Base-by-base conservation (phyloP, 2,329 filamentous ascomycete species). In the Akanthomyces dipterigenus region DNA sequence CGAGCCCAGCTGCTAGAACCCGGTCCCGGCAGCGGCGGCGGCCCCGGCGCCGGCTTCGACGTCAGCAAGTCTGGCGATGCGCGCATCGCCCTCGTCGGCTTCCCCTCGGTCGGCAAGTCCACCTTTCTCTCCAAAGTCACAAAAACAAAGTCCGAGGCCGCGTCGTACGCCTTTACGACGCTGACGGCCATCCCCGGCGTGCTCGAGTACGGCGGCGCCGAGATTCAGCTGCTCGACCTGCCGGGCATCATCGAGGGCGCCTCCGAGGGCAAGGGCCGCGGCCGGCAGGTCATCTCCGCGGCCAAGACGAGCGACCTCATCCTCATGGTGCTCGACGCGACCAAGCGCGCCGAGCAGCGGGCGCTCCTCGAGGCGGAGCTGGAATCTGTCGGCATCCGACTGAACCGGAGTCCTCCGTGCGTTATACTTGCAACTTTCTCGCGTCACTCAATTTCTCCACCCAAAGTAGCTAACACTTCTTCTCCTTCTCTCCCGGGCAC, bases 121-220 rank as follows among this genome's bases (percentile, higher is more conserved):
- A 99, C 95, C 0, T 98, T 99, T 72, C 75, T 99, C n/a, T 97
- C 93, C 54, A 97, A 98, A 72, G 96, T 99, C 73, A 99, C 95
- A 55, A 98, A 96, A 78, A 99, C 96, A 43, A 92, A 91, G 71
- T 96, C 92, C 55, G 93, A 97, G 74, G 92, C 97, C 31, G 95
- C 95, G 1, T 90, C 95, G 0, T 99, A 99, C 73, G 88, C 93
- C 61, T 99, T 99, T 84, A 99, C 95, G 12, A 99, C 95, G 1
- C 81, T 99, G 49, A 99, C 95, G 11, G 96, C 95, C 40, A 99
- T 99, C 67, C 95, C 95, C 1, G 95, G 95, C 67, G 96, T 99
- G 43, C 84, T 99, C 60, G 93, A 97, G 79, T 99, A 99, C 76
- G 95, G 93, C 14, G 96, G 95, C 58, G 95, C 95, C 1, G 96